Evolutionary conservation across 2,329 filamentous ascomycete species (phyloP).

Genomic region (Colletotrichum navitas): DNA sequence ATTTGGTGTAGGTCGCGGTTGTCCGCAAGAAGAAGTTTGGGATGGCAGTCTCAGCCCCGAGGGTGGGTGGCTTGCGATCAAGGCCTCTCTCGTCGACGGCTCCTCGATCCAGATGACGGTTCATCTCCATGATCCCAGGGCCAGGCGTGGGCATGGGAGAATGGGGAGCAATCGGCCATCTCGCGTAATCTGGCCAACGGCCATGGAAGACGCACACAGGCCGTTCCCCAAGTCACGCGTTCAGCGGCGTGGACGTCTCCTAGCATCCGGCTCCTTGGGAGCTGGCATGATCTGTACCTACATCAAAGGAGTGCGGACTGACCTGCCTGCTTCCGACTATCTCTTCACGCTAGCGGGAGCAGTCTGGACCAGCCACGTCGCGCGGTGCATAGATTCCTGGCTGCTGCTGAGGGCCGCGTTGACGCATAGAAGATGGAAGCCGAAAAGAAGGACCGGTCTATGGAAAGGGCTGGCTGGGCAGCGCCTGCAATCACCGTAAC

Average conservation of each 20-base stretch:
- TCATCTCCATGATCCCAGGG: constrained; percentile 18
- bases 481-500: constrained; percentile 14
- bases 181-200: constrained; percentile 15
- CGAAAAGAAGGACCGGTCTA: constrained; percentile 3
- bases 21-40: constrained; percentile 16
- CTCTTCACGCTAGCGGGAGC: not conserved
- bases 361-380: constrained; percentile 28
- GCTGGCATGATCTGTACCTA: not conserved
- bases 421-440: constrained; percentile 15
- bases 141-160: not conserved
- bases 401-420: not conserved
- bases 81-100: constrained; percentile 26
- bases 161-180: not conserved
- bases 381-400: constrained; percentile 7
- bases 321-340: constrained; percentile 24
- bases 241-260: not conserved
- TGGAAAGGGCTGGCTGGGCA: constrained; percentile 18
- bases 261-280: constrained; percentile 24
- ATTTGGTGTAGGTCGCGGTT: constrained; percentile 6
- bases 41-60: constrained; percentile 20
- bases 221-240: constrained; percentile 16
- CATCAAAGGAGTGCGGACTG: constrained; percentile 17
- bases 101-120: constrained; percentile 4
- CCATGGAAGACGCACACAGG: not conserved
- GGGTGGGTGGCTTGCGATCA: constrained; percentile 33